Base-by-base conservation (phyloP, 768 basidiomycete species). In the Tephrocybe sp. region DNA sequence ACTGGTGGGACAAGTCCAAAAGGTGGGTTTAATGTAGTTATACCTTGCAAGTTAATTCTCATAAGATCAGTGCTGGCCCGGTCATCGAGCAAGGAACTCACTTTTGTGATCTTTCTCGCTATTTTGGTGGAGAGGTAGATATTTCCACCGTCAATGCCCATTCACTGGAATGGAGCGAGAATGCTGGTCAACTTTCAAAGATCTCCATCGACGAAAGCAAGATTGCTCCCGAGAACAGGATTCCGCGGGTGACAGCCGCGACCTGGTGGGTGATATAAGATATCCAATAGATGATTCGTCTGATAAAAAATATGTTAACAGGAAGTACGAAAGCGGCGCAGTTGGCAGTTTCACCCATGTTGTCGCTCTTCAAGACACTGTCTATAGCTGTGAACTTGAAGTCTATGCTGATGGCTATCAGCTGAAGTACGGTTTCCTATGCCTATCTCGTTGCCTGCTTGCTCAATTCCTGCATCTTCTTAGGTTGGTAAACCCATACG, bases 121-220 rank as follows among this genome's bases (percentile, higher is more conserved):
- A 96, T 76, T 98, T 98, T 63, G 96, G 95, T 45, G 96, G 96
- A 13, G 91, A 96, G 58, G 92, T 97, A 51, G 91, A 97, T 63
- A 84, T 95, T 54, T 72, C 82, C 45, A 80, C 79, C 31, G 88
- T 92, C 35, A 72, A 66, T 34, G 96, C 95, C 13, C 91, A 93
- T 63, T 92, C 94, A 8, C 78, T 98, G 30, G 95, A 96, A 64
- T 93, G 88, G 88, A 76, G 92, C 65, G 95, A 98, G 68, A 80
- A 84, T 56, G 88, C 96, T 9, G 96, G 96, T 31, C 69, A 81
- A 14, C 80, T 98, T 31, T 83, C 83, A 55, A 92, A 90, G 68
- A 79, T 95, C 61, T 65, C 73, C 17, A 74, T 98, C 50, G 92
- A 98, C 66, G 96, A 98, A 70, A 79, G 68, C 65, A 80, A 84